Percentiles rank a stretch among this genome's conserved stretches.
phyloP scores from a whole-genome alignment of 768 basidiomycete species.

The Agrocybe pediades region DNA sequence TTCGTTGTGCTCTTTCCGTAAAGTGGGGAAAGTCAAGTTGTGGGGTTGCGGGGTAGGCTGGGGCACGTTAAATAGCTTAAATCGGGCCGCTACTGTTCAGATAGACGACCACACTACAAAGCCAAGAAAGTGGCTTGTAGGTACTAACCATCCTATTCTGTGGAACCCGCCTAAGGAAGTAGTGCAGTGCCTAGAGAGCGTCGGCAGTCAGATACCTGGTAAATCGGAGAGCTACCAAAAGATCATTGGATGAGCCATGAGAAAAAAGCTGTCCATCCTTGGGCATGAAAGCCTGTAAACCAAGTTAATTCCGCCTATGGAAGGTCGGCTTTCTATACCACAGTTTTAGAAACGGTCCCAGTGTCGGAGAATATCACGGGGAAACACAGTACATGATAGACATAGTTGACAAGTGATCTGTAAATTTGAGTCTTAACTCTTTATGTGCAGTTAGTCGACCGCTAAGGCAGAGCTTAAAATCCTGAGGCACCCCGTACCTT shows the following conservation, averaged over 20 bases:
- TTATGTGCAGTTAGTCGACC: neutral
- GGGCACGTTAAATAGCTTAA: neutral
- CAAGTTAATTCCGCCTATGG: neutral
- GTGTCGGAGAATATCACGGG: constrained; percentile 3
- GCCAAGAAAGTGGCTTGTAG: no score
- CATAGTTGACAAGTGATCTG: neutral
- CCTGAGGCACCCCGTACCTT: constrained; percentile 10
- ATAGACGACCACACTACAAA: neutral
- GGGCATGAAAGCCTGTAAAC: neutral
- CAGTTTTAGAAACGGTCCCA: neutral
- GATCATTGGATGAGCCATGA: neutral
- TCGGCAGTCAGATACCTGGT: no score
- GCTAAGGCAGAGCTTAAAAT: constrained; percentile 11
- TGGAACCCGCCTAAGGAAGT: no score
- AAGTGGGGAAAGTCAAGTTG: constrained; percentile 1
- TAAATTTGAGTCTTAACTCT: neutral
- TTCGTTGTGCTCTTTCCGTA: neutral
- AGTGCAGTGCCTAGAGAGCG: no score
- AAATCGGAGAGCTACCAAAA: no score
- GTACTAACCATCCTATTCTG: no score
- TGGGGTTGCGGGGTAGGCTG: constrained; percentile 11
- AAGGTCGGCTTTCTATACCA: neutral
- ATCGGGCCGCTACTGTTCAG: neutral
- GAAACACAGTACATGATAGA: constrained; percentile 10
- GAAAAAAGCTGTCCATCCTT: neutral